Conservation (phyloP, 2,329 filamentous ascomycete species). For the Colletotrichum australisinense region DNA sequence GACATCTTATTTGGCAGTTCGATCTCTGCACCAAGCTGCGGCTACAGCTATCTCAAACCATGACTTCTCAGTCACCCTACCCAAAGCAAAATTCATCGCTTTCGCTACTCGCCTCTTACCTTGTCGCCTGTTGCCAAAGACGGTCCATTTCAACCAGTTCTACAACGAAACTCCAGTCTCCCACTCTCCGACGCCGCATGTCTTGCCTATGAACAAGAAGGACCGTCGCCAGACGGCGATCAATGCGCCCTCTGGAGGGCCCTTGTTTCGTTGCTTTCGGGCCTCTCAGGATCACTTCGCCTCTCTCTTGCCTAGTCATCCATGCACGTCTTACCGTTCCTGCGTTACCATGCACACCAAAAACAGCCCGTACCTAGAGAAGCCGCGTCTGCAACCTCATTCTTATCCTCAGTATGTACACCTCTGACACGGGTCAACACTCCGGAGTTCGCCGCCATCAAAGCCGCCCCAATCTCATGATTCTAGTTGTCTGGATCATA, state of each 20-base stretch:
- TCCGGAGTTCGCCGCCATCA: not conserved
- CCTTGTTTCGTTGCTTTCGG: constrained; percentile 8
- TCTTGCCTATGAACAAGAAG: constrained; percentile 24
- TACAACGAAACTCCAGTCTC: not conserved
- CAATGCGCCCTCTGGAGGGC: constrained; percentile 17
- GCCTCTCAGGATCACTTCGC: not conserved
- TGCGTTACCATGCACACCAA: constrained; percentile 16
- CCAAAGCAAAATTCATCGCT: not conserved
- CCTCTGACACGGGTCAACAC: not conserved
- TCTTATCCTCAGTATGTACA: not conserved
- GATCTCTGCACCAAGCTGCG: constrained; percentile 29
- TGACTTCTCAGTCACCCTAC: constrained; percentile 8
- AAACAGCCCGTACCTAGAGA: not conserved
- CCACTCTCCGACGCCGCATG: constrained; percentile 30
- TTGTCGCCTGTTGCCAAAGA: not conserved
- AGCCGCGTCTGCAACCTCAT: not conserved
- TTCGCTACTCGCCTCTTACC: not conserved
- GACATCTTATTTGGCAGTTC: constrained; percentile 31
- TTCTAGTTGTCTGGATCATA: not conserved
- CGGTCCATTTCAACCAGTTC: not conserved
- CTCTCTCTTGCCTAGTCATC: not conserved
- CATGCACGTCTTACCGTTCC: constrained; percentile 25
- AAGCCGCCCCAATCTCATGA: not conserved
- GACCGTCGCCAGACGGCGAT: constrained; percentile 5
- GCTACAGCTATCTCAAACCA: constrained; percentile 35